These are phyloP conservation scores for Solanum pennellii DNA, from an alignment of 257 asterid species.

Conservation along the genomic window DNA sequence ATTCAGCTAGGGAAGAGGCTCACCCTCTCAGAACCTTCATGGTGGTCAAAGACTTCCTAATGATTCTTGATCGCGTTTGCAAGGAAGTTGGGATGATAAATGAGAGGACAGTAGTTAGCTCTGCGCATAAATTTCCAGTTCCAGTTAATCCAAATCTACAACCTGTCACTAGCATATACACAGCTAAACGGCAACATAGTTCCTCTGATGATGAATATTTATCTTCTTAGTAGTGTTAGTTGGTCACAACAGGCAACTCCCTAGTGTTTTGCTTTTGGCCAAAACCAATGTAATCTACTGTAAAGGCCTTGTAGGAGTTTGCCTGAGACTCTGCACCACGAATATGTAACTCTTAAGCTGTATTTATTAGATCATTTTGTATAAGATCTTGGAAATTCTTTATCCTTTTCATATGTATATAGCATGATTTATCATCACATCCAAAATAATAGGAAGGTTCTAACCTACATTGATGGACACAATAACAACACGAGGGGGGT, in stretches of 20 bases:
- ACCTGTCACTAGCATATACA: neutral
- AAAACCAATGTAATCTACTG: neutral
- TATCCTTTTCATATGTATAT: neutral
- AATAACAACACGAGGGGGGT: neutral
- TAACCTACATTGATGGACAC: neutral
- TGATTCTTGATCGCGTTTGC: slow-evolving; percentile 15
- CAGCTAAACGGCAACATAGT: slow-evolving; percentile 1
- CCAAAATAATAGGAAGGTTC: neutral
- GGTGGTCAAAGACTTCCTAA: slow-evolving; percentile 18
- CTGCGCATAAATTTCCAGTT: slow-evolving; percentile 16
- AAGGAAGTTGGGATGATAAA: slow-evolving; percentile 14
- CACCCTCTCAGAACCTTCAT: slow-evolving; percentile 17
- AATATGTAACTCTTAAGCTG: neutral
- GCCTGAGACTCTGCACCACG: neutral
- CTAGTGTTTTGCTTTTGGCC: neutral
- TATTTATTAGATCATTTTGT: neutral
- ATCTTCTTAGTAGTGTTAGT: neutral
- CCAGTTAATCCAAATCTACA: slow-evolving; percentile 22
- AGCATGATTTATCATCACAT: neutral
- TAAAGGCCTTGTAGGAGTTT: neutral
- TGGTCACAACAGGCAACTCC: neutral
- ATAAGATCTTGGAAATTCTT: neutral
- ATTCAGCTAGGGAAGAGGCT: slow-evolving; percentile 19
- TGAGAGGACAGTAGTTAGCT: slow-evolving; percentile 4
- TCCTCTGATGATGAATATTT: slow-evolving; percentile 12